Evolutionary conservation across 805 yeast genomes (phyloP), one percentile per base, ranked within the genome.

Genomic region (Dipodascus albidus): DNA sequence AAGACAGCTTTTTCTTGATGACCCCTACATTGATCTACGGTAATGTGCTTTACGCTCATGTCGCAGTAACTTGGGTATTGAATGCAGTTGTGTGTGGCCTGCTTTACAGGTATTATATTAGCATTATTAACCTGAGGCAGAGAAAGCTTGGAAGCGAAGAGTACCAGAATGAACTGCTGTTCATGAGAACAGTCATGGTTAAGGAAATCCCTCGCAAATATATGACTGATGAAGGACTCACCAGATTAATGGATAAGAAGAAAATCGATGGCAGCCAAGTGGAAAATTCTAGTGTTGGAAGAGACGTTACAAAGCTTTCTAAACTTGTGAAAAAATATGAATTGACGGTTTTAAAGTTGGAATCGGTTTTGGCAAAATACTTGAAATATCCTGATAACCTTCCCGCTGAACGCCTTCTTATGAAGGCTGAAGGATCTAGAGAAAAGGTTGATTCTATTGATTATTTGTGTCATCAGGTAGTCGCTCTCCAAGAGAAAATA

Each of bases 1-100:
- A 60, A 6, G 70, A 69, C 49, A 66, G 69, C 3, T 64, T 70
- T 50, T 52, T 67, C 17, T 57, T 68, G 11, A 62, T 68, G 63
- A 70, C 73, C 2, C 73, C 74, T 1, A 58, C 68, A 1, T 56
- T 66, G 41, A 55, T 70, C 8, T 42, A 59, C 1, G 67, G 68
- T 3, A 52, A 38, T 8, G 64, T 69, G 20, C 55, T 70, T 58
- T 54, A 62, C 1, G 64, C 69, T 15, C 74, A 70, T 50, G 64
- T 67, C 2, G 66, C 62, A n/a, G 55, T 68, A 19, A 68, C 67
- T 11, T 70, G 68, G 62, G 57, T 59, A 23, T 50, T 63, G 41
- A 64, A 64, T 48, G 49, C 49, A 41, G 54, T 63, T 1, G 66
- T 68, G 3, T 52, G 67, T 35, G 49, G 52, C 20, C 56, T 66